Evolutionary conservation across 2,329 filamentous ascomycete species (phyloP).

Genomic region (Fusarium redolens): DNA sequence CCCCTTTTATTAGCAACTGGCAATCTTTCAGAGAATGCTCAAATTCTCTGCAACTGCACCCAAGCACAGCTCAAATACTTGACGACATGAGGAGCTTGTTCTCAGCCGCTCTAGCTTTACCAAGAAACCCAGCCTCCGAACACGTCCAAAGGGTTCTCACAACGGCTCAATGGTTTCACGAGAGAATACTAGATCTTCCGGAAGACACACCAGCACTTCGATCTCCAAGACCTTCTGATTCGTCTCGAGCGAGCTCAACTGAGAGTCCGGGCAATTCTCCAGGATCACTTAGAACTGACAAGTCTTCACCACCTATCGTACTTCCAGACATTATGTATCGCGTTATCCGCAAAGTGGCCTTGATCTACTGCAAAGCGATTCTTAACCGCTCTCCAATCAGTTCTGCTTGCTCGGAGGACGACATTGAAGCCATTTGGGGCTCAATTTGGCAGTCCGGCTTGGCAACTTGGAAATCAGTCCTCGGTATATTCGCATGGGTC

Average conservation of each 20-base stretch:
- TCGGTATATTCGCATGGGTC: conserved; percentile 63
- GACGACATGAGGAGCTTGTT: conserved; percentile 63
- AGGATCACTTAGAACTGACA: conserved; percentile 23
- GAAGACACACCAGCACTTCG: conserved; percentile 39
- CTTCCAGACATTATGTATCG: conserved; percentile 59
- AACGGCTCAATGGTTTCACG: conserved; percentile 55
- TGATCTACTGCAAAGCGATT: conserved; percentile 62
- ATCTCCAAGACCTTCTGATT: conserved; percentile 16
- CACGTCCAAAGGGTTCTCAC: conserved; percentile 54
- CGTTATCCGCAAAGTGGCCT: conserved; percentile 58
- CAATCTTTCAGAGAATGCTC: conserved; percentile 57
- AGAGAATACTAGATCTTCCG: conserved; percentile 52
- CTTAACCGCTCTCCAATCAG: conserved; percentile 56
- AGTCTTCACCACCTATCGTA: conserved; percentile 33
- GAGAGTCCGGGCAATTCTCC: conserved; percentile 28
- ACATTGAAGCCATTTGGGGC: conserved; percentile 59
- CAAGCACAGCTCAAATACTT: conserved; percentile 60
- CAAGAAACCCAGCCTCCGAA: conserved; percentile 48
- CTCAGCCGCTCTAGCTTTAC: conserved; percentile 55
- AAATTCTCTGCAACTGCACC: conserved; percentile 57
- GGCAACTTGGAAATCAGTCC: conserved; percentile 57
- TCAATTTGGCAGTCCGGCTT: conserved; percentile 60
- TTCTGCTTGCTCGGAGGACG: conserved; percentile 51
- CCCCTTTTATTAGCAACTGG: conserved; percentile 58
- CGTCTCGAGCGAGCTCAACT: conserved; percentile 25